phyloP scores from a whole-genome alignment of 2,329 filamentous ascomycete species.

The Nannizzia gypsea region DNA sequence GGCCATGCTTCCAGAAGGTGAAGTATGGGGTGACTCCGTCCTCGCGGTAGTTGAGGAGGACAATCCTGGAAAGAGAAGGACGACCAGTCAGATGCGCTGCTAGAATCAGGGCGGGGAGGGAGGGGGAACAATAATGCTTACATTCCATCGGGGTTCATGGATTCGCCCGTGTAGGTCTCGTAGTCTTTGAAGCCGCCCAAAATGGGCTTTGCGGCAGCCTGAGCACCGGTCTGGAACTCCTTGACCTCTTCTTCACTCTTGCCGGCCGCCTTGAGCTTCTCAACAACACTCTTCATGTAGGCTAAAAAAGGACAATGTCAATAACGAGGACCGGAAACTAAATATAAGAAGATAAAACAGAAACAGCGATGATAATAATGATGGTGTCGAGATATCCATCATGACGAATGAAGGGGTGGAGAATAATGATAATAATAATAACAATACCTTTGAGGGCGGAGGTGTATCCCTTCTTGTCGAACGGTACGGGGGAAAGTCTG shows the following conservation, averaged over 20 bases:
- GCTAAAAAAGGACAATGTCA: no score
- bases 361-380: background rate
- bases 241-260: constrained; percentile 56
- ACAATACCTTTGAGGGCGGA: constrained; percentile 62
- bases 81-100: background rate
- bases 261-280: constrained; percentile 51
- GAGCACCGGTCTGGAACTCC: constrained; percentile 67
- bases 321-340: no score
- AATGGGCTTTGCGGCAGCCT: constrained; percentile 66
- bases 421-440: no score
- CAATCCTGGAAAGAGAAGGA: constrained; percentile 45
- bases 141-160: constrained; percentile 91
- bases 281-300: constrained; percentile 88
- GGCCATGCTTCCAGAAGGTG: constrained; percentile 89
- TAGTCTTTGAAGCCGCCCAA: constrained; percentile 91
- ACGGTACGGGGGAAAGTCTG: constrained; percentile 55
- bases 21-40: constrained; percentile 86
- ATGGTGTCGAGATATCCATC: constrained; percentile 56
- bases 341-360: no score
- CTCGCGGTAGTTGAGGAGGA: constrained; percentile 95
- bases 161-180: constrained; percentile 86
- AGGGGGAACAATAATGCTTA: constrained; percentile 39
- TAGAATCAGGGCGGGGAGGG: background rate
- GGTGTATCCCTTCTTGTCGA: constrained; percentile 25
- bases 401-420: constrained; percentile 34